A percentile compares a stretch with the other conserved stretches of the same genome.
Evolutionary conservation across 768 basidiomycete genomes (phyloP).

Genomic region (Terana coerulea): DNA sequence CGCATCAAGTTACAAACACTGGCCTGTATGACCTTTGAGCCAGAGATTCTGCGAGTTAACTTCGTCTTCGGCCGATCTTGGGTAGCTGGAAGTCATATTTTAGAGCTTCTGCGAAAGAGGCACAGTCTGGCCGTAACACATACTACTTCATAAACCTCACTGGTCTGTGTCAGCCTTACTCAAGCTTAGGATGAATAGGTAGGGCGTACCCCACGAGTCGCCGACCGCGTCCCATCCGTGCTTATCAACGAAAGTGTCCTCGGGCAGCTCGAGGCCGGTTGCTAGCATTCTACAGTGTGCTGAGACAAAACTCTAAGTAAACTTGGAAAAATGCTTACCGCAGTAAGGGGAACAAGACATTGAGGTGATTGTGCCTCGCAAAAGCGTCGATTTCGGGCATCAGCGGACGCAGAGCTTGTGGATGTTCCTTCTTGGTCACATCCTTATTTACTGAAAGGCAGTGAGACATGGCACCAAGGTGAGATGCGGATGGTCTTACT

Average conservation of each 20-base stretch:
- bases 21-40: slow-evolving; percentile 37
- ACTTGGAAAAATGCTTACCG: slow-evolving; percentile 31
- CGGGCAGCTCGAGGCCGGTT: slow-evolving; percentile 42
- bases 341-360: slow-evolving; percentile 34
- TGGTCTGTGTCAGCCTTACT: slow-evolving; percentile 17
- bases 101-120: too few species aligned
- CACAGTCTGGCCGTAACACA: slow-evolving; percentile 15
- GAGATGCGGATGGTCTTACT: slow-evolving; percentile 34
- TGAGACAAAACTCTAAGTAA: background rate
- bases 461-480: background rate
- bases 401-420: slow-evolving; percentile 45
- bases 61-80: slow-evolving; percentile 30
- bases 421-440: slow-evolving; percentile 44
- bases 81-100: slow-evolving; percentile 26
- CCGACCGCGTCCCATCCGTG: slow-evolving; percentile 36
- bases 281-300: slow-evolving; percentile 33
- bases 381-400: slow-evolving; percentile 44
- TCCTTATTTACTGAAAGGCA: slow-evolving; percentile 44
- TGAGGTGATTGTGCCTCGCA: slow-evolving; percentile 33
- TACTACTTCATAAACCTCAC: slow-evolving; percentile 69
- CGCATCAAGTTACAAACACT: background rate
- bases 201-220: slow-evolving; percentile 22
- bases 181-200: background rate
- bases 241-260: slow-evolving; percentile 39
- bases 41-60: slow-evolving; percentile 28